Evolutionary conservation across 192 early-diverging fungal species (phyloP).

Genomic region (Podila minutissima): DNA sequence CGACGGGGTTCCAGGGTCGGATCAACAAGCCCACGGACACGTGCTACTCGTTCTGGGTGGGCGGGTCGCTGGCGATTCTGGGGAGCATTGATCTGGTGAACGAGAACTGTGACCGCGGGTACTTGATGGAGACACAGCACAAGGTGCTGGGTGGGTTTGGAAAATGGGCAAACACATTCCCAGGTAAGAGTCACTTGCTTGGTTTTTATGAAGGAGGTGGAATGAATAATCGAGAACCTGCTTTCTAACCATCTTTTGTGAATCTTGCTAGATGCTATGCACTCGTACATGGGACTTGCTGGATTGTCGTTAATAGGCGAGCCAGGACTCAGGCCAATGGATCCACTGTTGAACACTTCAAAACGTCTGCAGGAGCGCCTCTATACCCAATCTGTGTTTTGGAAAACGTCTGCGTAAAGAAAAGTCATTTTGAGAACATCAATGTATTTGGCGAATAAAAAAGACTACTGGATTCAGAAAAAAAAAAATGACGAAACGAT

Average conservation of each 20-base stretch:
- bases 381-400: slow-evolving; percentile 50
- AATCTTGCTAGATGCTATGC: slow-evolving; percentile 70
- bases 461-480: no score
- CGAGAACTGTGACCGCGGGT: slow-evolving; percentile 59
- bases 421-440: background rate
- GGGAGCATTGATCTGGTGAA: slow-evolving; percentile 69
- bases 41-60: slow-evolving; percentile 99
- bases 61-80: slow-evolving; percentile 79
- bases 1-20: slow-evolving; percentile 90
- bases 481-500: no score
- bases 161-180: slow-evolving; percentile 61
- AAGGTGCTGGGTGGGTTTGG: slow-evolving; percentile 70
- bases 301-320: slow-evolving; percentile 67
- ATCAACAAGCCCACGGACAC: slow-evolving; percentile 88
- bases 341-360: slow-evolving; percentile 67
- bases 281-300: slow-evolving; percentile 88
- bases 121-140: slow-evolving; percentile 69
- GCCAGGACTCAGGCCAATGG: slow-evolving; percentile 58
- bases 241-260: background rate
- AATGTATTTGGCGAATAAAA: background rate
- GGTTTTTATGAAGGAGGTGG: background rate
- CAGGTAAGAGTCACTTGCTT: slow-evolving; percentile 57
- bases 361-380: slow-evolving; percentile 45
- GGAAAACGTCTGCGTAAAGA: slow-evolving; percentile 19
- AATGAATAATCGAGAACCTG: background rate